Evolutionary conservation across 2,329 filamentous ascomycete genomes (phyloP), one percentile per base, ranked within the genome.

Genomic region (Xylariaceae sp.): DNA sequence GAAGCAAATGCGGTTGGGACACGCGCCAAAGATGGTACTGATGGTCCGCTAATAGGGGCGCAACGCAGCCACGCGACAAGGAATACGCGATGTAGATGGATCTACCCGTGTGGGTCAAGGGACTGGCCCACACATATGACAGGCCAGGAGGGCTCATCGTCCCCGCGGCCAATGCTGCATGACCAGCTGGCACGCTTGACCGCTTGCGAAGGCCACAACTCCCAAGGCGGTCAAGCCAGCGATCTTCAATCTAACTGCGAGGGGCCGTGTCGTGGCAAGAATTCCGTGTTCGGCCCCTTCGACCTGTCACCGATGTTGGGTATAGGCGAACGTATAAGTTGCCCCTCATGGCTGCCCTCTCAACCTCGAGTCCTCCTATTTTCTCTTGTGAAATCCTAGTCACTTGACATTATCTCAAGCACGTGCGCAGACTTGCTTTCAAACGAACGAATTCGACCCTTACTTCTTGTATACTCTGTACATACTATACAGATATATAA

Each of bases 71-170:
- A 60, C 55, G 58, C 58, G 43, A 50, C 46, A 42, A 47, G 36
- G 47, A 40, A 49, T 52, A 46, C 24, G 18, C 50, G 47, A 53
- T 51, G 49, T 51, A 60, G 39, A 46, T 37, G 47, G 57, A 55
- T 59, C 45, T 57, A 55, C 47, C 57, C 59, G 59, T 55, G 59
- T 57, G 59, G 57, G 57, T 51, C 59, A 32, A 45, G 50, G 53
- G 29, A 35, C 16, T 10, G 51, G 36, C 16, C 49, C 30, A 44
- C 37, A 23, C 39, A 42, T 40, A 50, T 52, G 54, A 56, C 54
- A 61, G 54, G 57, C 37, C 48, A 55, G 43, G 45, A 55, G 41
- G 41, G 29, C 53, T 53, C 37, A 33, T 37, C 36, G 11, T 42
- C 41, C 41, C 48, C 46, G 43, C 49, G 59, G 36, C 53, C 51